Base-by-base conservation (phyloP, 1,139 yeast species). In the Suhomyces guaymorum region DNA sequence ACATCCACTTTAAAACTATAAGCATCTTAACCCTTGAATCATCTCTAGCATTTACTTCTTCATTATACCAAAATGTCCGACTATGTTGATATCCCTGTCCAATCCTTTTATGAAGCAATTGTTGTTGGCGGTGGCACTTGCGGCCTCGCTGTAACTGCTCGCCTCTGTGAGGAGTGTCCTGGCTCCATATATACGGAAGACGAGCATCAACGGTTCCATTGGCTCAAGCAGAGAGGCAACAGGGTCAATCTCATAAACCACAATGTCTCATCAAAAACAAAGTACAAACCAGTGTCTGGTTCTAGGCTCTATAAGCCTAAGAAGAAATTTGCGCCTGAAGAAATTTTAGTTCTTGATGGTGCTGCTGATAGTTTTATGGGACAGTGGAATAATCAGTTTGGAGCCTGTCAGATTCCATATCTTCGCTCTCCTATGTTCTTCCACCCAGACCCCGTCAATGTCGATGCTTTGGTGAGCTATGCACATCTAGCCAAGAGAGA, bases 341-440 rank as follows among this genome's bases (percentile, higher is more conserved):
- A 65, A 8, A 51, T 66, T 2, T 43, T 64, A 28, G 70, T 64
- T 2, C 49, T 66, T 16, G 72, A 66, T 41, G 56, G 52, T 7
- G 53, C 51, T 3, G 41, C 59, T 8, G 61, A 61, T 32, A 35
- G 35, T 9, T 66, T 63, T 35, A 43, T 70, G 55, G 66, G 67
- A 2, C 74, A 68, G 42, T 72, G 76, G 77, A 61, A 69, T 37
- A 57, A 55, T 24, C 76, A 70, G 42, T 70, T 72, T 46, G 59
- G 51, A 2, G 51, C 66, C 4, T 70, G 75, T 44, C 62, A 61
- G 36, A 71, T 71, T 24, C 75, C 75, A 3, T 58, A 50, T 39
- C 54, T 72, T n/a, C 45, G 77, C 16, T 67, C 74, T 1, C 77
- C 78, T 3, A 71, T 72, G 76, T 70, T 71, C 39, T 72, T 72